Conservation (phyloP, 148 eudicot genomes). For the Rhododendron ferrugineum region DNA sequence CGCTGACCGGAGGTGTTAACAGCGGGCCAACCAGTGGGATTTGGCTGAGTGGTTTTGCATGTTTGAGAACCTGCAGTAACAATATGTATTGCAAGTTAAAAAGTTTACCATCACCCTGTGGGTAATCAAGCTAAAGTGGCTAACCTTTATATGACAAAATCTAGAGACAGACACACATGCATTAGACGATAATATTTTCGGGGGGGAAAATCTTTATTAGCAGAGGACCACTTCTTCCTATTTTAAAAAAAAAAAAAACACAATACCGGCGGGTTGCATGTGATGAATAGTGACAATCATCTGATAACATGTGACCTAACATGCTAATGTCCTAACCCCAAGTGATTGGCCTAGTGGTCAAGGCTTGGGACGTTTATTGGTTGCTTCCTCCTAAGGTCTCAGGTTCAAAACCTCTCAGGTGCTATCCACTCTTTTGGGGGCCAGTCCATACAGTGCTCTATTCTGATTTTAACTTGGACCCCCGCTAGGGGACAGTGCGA, state of each 20-base stretch:
- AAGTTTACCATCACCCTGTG: not conserved
- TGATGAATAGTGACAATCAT: not conserved
- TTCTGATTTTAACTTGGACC: not conserved
- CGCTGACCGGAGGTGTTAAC: conserved; percentile 54
- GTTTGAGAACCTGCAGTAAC: conserved; percentile 43
- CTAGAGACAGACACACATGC: not conserved
- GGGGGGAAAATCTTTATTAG: not conserved
- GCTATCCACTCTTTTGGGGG: not conserved
- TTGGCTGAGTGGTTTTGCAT: conserved; percentile 45
- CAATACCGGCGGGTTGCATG: not conserved
- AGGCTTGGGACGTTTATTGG: not conserved
- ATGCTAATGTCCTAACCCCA: not conserved
- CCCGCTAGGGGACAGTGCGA: not conserved
- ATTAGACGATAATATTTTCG: not conserved
- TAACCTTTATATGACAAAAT: not conserved
- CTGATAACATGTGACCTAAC: not conserved
- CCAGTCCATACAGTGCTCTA: not conserved
- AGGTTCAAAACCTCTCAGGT: not conserved
- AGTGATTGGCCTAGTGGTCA: not conserved
- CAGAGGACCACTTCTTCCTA: not conserved
- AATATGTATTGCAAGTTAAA: not conserved
- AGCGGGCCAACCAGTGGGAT: conserved; percentile 58
- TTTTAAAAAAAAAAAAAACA: not conserved
- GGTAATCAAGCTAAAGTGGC: not conserved
- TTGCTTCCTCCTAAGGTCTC: not conserved